Evolutionary conservation across 768 basidiomycete genomes (phyloP).

Genomic region (Dentipellis sp.): DNA sequence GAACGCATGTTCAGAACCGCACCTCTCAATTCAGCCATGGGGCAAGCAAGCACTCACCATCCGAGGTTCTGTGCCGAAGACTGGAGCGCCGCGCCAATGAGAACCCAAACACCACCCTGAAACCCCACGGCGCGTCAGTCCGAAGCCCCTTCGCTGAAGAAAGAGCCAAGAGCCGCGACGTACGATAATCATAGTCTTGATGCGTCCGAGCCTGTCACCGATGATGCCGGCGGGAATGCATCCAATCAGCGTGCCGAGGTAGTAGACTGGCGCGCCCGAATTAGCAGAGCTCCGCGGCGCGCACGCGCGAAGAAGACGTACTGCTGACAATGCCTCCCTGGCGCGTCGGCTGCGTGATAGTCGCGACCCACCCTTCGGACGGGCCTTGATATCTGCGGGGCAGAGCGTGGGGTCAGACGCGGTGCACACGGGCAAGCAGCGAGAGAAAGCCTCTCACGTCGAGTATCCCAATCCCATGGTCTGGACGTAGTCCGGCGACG

Average conservation of each 20-base stretch:
- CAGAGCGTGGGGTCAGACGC: neutral
- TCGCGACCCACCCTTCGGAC: slow-evolving; percentile 33
- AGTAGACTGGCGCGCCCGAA: slow-evolving; percentile 25
- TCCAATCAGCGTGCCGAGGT: slow-evolving; percentile 33
- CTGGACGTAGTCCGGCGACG: slow-evolving; percentile 33
- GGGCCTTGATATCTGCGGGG: slow-evolving; percentile 25
- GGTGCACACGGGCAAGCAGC: neutral
- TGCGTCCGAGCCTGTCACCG: slow-evolving; percentile 31
- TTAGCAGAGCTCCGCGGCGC: neutral
- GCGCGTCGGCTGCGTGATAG: slow-evolving; percentile 32
- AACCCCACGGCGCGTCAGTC: slow-evolving; percentile 2
- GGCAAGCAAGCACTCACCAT: slow-evolving; percentile 22
- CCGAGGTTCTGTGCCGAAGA: slow-evolving; percentile 33
- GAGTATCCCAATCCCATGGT: slow-evolving; percentile 32
- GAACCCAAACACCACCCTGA: slow-evolving; percentile 30
- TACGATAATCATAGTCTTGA: slow-evolving; percentile 30
- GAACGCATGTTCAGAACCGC: neutral
- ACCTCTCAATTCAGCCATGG: neutral
- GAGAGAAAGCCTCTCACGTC: slow-evolving; percentile 14
- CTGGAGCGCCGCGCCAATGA: slow-evolving; percentile 32
- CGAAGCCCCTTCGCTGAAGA: neutral
- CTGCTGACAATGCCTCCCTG: slow-evolving; percentile 38
- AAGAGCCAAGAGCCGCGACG: neutral
- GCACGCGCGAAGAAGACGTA: slow-evolving; percentile 10
- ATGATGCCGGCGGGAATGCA: slow-evolving; percentile 31